Evolutionary conservation across 306 rosid species (phyloP), one percentile per base, ranked within the genome.

Genomic region (Vigna nakashimae): DNA sequence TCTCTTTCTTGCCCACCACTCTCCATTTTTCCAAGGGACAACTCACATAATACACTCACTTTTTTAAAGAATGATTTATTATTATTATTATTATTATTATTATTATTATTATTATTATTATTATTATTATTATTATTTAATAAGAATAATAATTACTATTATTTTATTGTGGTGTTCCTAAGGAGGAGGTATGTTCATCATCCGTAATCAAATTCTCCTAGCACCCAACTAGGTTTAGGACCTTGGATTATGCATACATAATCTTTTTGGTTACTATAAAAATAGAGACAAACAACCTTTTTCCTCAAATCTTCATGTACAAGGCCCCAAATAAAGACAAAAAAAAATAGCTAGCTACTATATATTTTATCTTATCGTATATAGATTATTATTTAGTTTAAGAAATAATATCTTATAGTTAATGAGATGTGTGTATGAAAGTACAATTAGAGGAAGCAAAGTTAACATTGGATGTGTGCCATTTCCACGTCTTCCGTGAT

Each of bases 401-500:
- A 18, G 16, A 49, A 58, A 38, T 64, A 22, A 76, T 70, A 30
- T 71, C 11, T 66, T 80, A 42, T 79, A 18, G 56, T 26, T 75
- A 67, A 88, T 84, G 67, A 3, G 34, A 5, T 30, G 34, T 30
- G 74, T 14, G 26, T 78, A 1, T 38, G 55, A 68, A 77, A 74
- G 80, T 24, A 57, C 53, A 67, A 82, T 56, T 83, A 58, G 76
- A 75, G 73, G 40, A 53, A 84, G 32, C 10, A 38, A 38, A 38
- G 7, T 38, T 75, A 63, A 73, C 48, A 68, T 67, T 43, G 49
- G 46, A 64, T 69, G 62, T 82, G 87, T 63, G 55, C 84, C 82
- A 78, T 79, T 55, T 67, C 83, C 77, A 79, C 68, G 83, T 71
- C 79, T 48, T 57, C 94, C 89, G 90, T 90, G 92, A 90, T 82